phyloP scores from a whole-genome alignment of 1,284 basidiomycete species.

The Uromyces viciae-fabae region DNA sequence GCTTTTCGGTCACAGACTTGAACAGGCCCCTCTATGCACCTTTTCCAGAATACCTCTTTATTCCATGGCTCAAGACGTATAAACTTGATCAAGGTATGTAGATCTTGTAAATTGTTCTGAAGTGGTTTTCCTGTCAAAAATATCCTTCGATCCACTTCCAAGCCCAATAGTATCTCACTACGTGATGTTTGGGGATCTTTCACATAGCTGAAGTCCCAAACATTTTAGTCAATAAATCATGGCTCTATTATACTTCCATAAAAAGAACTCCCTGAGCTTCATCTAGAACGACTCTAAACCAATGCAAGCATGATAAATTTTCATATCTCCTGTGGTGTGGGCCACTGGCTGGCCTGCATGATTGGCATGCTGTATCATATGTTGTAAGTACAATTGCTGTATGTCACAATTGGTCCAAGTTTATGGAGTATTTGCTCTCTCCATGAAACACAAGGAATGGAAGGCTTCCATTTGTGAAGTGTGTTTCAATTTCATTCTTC shows the following conservation, averaged over 20 bases:
- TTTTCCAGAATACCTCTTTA: slow-evolving; percentile 53
- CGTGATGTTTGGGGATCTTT: slow-evolving; percentile 19
- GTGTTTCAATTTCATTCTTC: not conserved
- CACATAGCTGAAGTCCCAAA: too few relatives aligned
- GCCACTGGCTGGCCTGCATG: not conserved
- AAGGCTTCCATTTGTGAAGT: not conserved
- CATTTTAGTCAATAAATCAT: too few relatives aligned
- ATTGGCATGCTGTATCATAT: not conserved
- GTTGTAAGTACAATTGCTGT: not conserved
- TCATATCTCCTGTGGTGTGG: not conserved
- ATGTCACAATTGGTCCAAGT: too few relatives aligned
- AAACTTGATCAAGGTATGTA: slow-evolving; percentile 53
- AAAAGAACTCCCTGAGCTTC: slow-evolving; percentile 50
- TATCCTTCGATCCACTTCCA: slow-evolving; percentile 53
- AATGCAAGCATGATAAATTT: slow-evolving; percentile 48
- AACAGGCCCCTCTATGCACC: slow-evolving; percentile 39
- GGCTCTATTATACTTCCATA: too few relatives aligned
- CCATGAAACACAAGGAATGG: too few relatives aligned
- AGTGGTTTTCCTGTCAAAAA: slow-evolving; percentile 45
- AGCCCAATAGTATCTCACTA: slow-evolving; percentile 52
- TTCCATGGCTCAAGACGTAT: slow-evolving; percentile 54
- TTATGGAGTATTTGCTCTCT: too few relatives aligned
- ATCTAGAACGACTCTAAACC: slow-evolving; percentile 54
- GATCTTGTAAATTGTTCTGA: slow-evolving; percentile 54
- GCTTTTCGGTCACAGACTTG: not conserved